Percentiles rank a stretch among this genome's conserved stretches.
Evolutionary conservation across 306 rosid genomes (phyloP).

Genomic region (Dryas alaskensis): DNA sequence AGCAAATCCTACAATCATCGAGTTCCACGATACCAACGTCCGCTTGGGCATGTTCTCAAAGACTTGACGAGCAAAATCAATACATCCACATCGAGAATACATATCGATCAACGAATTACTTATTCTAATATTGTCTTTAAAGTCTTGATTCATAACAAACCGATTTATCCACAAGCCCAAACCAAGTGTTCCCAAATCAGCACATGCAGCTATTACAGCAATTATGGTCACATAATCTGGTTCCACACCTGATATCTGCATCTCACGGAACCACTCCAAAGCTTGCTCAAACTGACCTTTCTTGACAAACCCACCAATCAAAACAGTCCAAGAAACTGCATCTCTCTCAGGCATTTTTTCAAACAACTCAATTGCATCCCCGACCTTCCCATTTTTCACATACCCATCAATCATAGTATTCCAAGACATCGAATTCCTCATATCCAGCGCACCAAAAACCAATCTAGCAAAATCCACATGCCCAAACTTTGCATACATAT

Average conservation of each 20-base stretch:
- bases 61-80: slow-evolving; percentile 62
- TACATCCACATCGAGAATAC: slow-evolving; percentile 86
- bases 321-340: slow-evolving; percentile 72
- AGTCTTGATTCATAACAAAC: slow-evolving; percentile 44
- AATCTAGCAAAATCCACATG: slow-evolving; percentile 46
- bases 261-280: slow-evolving; percentile 60
- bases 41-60: slow-evolving; percentile 50
- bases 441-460: slow-evolving; percentile 49
- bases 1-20: slow-evolving; percentile 80
- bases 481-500: slow-evolving; percentile 72
- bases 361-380: slow-evolving; percentile 54
- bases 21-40: slow-evolving; percentile 83
- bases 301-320: slow-evolving; percentile 81
- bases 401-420: slow-evolving; percentile 77
- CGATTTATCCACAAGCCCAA: slow-evolving; percentile 74
- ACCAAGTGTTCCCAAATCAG: slow-evolving; percentile 76
- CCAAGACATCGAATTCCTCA: slow-evolving; percentile 69
- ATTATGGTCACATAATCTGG: slow-evolving; percentile 82
- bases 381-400: slow-evolving; percentile 54
- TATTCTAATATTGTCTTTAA: slow-evolving; percentile 47
- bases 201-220: slow-evolving; percentile 71
- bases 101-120: slow-evolving; percentile 71
- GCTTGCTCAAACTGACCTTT: slow-evolving; percentile 57
- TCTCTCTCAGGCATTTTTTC: slow-evolving; percentile 74
- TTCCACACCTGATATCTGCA: slow-evolving; percentile 63